Base-by-base conservation (phyloP, 768 basidiomycete genomes). In the Boletellus ananas region DNA sequence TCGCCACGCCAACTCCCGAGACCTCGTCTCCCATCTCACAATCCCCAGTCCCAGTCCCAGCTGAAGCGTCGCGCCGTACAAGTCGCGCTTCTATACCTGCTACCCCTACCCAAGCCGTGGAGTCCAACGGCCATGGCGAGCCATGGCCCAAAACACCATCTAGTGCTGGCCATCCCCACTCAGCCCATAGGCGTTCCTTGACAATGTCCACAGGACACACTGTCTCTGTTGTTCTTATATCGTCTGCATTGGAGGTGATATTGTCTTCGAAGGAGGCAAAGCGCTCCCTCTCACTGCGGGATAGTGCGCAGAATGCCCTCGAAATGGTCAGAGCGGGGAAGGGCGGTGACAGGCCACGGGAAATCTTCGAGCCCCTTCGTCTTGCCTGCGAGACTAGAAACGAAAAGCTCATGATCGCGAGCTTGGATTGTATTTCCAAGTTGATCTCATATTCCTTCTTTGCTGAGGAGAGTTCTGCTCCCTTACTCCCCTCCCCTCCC, bases 401-500 rank as follows among this genome's bases (percentile, higher is more conserved):
- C 55, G 94, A 97, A 66, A 92, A 92, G 58, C 79, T 98, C 31
- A 90, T 94, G 86, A 91, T 96, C 64, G 90, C 94, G 16, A 95
- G 94, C 59, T 74, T 99, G 66, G 96, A 99, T 69, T 94, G 96
- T 63, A 93, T 97, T 52, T 91, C 93, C 48, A 99, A 99, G 70
- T 81, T 99, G 57, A 90, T 98, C 55, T 94, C 94, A 7, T 92
- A 98, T 69, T 94, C 92, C 21, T 98, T 98, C 79, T 97, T 98
- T 63, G 80, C 82, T 37, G 94, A 96, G 58, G 68, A 79, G 29
- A 70, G 74, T 33, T 66, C 74, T 9, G 50, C 69, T 68, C 31
- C 69, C 58, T 34, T 71, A 4, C 58, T 86, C 43, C 76, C 81
- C 4, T 91, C 92, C 2, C 90, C 92, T 27, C 90, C 88, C 20